Percentiles rank a stretch among this genome's conserved stretches.
Conservation (phyloP, 352 stramenopile species). For the Phytopythium kandeliae region DNA sequence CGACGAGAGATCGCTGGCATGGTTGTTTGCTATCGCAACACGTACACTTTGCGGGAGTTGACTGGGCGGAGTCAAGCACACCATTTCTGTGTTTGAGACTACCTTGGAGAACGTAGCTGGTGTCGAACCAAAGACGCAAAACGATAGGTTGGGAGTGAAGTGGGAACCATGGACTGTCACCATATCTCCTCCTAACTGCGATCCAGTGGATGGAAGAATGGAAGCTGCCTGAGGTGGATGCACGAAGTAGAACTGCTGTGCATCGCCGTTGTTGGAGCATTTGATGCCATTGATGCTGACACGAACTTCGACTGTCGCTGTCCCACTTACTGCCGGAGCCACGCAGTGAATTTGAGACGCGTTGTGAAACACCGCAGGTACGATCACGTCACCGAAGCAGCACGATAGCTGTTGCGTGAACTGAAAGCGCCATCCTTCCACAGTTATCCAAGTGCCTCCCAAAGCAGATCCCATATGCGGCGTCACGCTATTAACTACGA, state of each 20-base stretch:
- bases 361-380: conserved; percentile 64
- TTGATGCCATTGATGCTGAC: conserved; percentile 60
- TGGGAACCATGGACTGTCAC: conserved; percentile 31
- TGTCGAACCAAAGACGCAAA: conserved; percentile 28
- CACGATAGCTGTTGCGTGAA: conserved; percentile 51
- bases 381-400: conserved; percentile 46
- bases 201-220: conserved; percentile 29
- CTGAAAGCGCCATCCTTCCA: conserved; percentile 47
- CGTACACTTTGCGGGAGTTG: conserved; percentile 8
- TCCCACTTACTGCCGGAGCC: conserved; percentile 26
- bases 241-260: conserved; percentile 38
- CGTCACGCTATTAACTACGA: conserved; percentile 18
- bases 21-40: conserved; percentile 62
- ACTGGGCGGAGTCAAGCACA: conserved; percentile 34
- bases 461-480: conserved; percentile 20
- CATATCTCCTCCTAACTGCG: conserved; percentile 44
- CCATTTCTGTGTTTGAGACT: conserved; percentile 29
- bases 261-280: conserved; percentile 29
- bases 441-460: conserved; percentile 34
- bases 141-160: conserved; percentile 34
- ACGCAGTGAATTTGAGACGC: conserved; percentile 45
- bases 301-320: conserved; percentile 15
- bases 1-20: conserved; percentile 41
- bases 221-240: conserved; percentile 18
- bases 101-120: conserved; percentile 7